A percentile compares a stretch with the other conserved stretches of the same genome.
These are phyloP conservation scores for Jamesozyma hellenica DNA, from an alignment of 805 yeast species.

Conservation along the genomic window DNA sequence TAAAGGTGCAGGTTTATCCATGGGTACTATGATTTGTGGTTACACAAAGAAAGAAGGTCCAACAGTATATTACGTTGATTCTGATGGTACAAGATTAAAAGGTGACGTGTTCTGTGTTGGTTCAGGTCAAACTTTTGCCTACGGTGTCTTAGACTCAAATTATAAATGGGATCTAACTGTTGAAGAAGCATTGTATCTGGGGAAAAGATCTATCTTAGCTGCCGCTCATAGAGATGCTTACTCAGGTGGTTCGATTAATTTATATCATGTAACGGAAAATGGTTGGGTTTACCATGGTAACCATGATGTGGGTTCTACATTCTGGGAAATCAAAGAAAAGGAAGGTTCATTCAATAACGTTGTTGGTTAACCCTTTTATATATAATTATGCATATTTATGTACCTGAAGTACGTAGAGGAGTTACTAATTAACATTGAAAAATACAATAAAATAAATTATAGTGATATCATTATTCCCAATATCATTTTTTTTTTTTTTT, in stretches of 20 bases:
- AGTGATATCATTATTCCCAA: no score
- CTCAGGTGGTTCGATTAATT: conserved; percentile 92
- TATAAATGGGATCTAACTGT: conserved; percentile 85
- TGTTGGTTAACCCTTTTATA: conserved; percentile 21
- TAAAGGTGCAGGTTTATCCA: conserved; percentile 96
- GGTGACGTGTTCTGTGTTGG: conserved; percentile 97
- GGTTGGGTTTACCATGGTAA: conserved; percentile 98
- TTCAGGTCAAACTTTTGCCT: conserved; percentile 98
- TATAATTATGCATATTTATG: no score
- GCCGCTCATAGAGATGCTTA: conserved; percentile 98
- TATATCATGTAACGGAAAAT: conserved; percentile 82
- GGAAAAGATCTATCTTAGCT: conserved; percentile 91
- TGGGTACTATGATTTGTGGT: conserved; percentile 99
- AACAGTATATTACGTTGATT: conserved; percentile 88
- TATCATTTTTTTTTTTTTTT: no score
- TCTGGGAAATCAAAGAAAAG: conserved; percentile 82
- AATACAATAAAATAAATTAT: no score
- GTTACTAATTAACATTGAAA: no score
- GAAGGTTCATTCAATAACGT: conserved; percentile 88
- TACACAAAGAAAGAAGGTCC: conserved; percentile 94
- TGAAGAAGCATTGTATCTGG: conserved; percentile 88
- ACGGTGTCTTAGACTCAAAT: conserved; percentile 92
- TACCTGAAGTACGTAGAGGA: no score
- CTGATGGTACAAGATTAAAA: conserved; percentile 90
- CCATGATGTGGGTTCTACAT: conserved; percentile 78